These are phyloP conservation scores for Dillenia suffruticosa DNA, from an alignment of 164 flowering plant genomes.

Conservation along the genomic window DNA sequence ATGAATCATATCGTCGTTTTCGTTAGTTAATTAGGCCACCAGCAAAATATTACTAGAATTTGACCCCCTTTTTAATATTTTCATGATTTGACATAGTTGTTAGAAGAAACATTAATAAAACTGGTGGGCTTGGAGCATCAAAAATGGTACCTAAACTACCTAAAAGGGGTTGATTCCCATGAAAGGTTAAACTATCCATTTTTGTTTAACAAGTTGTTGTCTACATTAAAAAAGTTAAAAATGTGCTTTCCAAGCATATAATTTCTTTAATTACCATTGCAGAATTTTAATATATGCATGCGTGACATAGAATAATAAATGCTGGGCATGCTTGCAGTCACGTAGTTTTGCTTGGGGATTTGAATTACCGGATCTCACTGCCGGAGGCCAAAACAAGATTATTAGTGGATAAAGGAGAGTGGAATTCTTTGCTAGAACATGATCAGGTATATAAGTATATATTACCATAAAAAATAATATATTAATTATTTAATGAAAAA, in stretches of 20 bases:
- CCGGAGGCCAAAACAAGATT: conserved; percentile 25
- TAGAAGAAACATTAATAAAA: background rate
- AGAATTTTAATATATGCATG: background rate
- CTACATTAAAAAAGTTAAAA: too few relatives aligned
- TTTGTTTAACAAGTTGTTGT: too few relatives aligned
- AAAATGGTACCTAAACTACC: conserved; percentile 11
- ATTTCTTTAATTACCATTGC: too few relatives aligned
- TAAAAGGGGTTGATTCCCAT: conserved; percentile 2
- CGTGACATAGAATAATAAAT: background rate
- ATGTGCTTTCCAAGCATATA: too few relatives aligned
- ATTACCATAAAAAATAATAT: too few relatives aligned
- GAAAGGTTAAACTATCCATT: background rate
- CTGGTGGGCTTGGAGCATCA: background rate
- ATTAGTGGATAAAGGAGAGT: conserved; percentile 24
- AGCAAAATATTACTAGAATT: background rate
- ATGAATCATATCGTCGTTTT: background rate
- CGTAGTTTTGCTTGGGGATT: conserved; percentile 39
- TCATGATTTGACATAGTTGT: conserved; percentile 2
- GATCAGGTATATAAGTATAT: conserved; percentile 28
- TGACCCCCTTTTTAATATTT: background rate
- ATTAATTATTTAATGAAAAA: too few relatives aligned
- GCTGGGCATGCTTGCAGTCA: conserved; percentile 24
- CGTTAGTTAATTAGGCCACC: background rate
- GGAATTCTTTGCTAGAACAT: conserved; percentile 27
- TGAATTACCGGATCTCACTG: conserved; percentile 40